Percentiles rank a stretch among this genome's conserved stretches.
These are phyloP conservation scores for Leccinum longicurvipes DNA, from an alignment of 768 basidiomycete genomes.

Conservation along the genomic window DNA sequence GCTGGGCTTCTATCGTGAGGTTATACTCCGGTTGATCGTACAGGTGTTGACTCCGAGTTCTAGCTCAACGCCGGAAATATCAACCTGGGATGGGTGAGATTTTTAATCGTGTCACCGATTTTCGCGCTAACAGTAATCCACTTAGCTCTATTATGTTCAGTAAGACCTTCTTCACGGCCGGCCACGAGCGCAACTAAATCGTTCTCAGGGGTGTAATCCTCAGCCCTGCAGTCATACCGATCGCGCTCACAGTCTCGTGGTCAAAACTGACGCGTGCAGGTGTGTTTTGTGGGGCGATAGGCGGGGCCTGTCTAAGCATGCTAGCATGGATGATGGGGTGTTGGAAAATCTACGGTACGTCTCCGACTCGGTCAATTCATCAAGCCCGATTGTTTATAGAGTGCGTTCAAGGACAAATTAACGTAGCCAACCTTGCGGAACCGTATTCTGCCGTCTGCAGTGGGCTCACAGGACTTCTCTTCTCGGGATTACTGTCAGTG, in stretches of 20 bases:
- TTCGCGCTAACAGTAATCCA: constrained; percentile 1
- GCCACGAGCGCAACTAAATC: neutral
- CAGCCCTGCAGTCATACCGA: constrained; percentile 49
- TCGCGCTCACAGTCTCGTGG: constrained; percentile 46
- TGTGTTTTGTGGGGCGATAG: constrained; percentile 39
- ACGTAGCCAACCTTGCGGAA: constrained; percentile 34
- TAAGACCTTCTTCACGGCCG: constrained; percentile 8
- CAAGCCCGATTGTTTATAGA: neutral
- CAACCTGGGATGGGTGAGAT: constrained; percentile 45
- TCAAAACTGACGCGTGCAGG: constrained; percentile 40
- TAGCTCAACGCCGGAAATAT: constrained; percentile 45
- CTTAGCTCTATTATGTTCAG: constrained; percentile 45
- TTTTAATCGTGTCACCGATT: neutral
- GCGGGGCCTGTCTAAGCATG: constrained; percentile 42
- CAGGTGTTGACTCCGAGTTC: neutral
- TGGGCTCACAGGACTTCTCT: constrained; percentile 35
- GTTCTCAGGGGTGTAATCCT: constrained; percentile 43
- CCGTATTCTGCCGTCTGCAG: constrained; percentile 41
- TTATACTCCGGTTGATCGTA: neutral
- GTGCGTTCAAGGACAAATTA: constrained; percentile 30
- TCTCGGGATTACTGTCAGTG: constrained; percentile 37
- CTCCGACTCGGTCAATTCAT: neutral
- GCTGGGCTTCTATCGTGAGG: constrained; percentile 38
- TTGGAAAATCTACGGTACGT: constrained; percentile 44
- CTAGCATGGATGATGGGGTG: constrained; percentile 51